These are phyloP conservation scores for Solanum bulbocastanum DNA, from an alignment of 257 asterid genomes.

Conservation along the genomic window DNA sequence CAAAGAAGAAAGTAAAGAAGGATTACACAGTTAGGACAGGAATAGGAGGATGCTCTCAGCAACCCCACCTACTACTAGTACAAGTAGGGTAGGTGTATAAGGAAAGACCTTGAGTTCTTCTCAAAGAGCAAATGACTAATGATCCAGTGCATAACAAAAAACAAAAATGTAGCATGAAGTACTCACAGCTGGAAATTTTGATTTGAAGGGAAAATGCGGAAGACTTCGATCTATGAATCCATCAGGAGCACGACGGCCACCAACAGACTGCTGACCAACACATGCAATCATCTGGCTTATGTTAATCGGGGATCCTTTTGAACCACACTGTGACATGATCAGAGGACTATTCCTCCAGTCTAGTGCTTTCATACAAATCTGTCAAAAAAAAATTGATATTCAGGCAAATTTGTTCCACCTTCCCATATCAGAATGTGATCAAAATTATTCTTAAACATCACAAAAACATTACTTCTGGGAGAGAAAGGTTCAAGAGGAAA, in stretches of 20 bases:
- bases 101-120: background rate
- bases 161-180: background rate
- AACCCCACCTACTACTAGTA: background rate
- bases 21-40: background rate
- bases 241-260: slow-evolving; percentile 93
- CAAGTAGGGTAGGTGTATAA: background rate
- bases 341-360: slow-evolving; percentile 96
- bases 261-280: slow-evolving; percentile 95
- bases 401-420: background rate
- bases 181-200: slow-evolving; percentile 83
- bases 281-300: slow-evolving; percentile 98
- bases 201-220: slow-evolving; percentile 79
- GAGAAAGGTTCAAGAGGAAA: background rate
- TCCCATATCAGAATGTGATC: background rate
- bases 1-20: background rate
- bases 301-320: slow-evolving; percentile 93
- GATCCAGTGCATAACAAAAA: background rate
- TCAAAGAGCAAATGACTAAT: background rate
- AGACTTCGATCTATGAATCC: slow-evolving; percentile 91
- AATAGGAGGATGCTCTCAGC: background rate
- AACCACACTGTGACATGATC: slow-evolving; percentile 97
- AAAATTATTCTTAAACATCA: background rate
- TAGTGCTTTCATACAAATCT: slow-evolving; percentile 74
- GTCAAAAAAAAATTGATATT: slow-evolving; percentile 3
- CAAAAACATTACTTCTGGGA: background rate